A percentile compares a stretch with the other conserved stretches of the same genome.
Conservation (phyloP, 2,329 filamentous ascomycete genomes). For the Aciculosporium take region DNA sequence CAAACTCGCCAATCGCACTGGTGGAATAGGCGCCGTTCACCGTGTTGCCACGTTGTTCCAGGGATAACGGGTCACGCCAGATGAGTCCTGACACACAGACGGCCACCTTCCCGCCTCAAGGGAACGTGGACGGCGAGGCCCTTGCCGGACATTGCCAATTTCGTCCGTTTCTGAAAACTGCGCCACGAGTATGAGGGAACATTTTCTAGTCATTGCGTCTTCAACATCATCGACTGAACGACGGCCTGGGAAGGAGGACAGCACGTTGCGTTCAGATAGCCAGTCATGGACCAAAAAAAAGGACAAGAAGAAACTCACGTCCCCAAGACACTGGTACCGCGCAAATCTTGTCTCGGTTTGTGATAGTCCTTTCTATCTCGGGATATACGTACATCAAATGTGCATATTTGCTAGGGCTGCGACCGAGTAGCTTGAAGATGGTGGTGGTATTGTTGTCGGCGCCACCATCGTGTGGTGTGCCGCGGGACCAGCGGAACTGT, state of each 20-base stretch:
- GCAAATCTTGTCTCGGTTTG: no score
- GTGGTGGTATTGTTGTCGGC: background rate
- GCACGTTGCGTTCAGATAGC: no score
- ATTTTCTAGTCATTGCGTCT: background rate
- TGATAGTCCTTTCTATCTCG: no score
- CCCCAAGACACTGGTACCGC: no score
- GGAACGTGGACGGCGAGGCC: constrained; percentile 2
- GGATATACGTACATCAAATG: no score
- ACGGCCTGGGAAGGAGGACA: background rate
- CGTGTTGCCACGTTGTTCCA: constrained; percentile 1
- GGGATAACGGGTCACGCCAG: background rate
- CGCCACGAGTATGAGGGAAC: background rate
- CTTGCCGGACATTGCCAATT: constrained; percentile 2
- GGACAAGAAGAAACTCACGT: no score
- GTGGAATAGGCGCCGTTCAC: constrained; percentile 3
- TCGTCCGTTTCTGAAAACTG: background rate
- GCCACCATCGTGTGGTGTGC: no score
- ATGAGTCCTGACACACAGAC: background rate
- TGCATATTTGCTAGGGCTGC: no score
- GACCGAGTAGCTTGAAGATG: background rate
- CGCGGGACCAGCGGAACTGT: no score
- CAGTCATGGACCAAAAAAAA: no score
- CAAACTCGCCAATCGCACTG: constrained; percentile 1
- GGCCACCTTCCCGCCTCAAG: background rate
- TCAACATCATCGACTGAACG: background rate